Conservation (phyloP, 129 eudicot species). For the Erigeron canadensis region DNA sequence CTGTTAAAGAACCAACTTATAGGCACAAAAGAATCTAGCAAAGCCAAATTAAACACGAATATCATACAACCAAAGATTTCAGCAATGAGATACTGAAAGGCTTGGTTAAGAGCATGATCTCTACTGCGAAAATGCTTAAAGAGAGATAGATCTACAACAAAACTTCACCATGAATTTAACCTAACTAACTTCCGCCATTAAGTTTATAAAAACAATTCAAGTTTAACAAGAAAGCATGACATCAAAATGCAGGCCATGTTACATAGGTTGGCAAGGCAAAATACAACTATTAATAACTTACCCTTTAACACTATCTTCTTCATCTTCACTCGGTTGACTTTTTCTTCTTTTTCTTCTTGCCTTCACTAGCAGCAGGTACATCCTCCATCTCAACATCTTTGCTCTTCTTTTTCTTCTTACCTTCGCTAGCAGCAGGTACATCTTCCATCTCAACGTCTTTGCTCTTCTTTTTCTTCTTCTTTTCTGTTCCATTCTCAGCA, state of each 20-base stretch:
- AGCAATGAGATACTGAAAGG: not conserved
- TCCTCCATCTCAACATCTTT: conserved; percentile 50
- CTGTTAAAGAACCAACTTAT: not conserved
- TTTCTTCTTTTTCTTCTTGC: conserved; percentile 74
- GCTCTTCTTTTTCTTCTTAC: conserved; percentile 75
- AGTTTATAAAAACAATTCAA: conserved; percentile 17
- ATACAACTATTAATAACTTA: conserved; percentile 9
- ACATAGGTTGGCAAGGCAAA: conserved; percentile 18
- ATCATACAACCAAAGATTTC: not conserved
- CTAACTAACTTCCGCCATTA: conserved; percentile 25
- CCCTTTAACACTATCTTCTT: conserved; percentile 14
- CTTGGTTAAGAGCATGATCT: not conserved
- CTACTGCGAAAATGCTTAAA: conserved; percentile 3
- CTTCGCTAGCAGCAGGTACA: conserved; percentile 46
- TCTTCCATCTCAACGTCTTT: conserved; percentile 50
- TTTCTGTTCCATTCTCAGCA: conserved; percentile 55
- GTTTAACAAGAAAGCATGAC: conserved; percentile 14
- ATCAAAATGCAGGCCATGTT: conserved; percentile 24
- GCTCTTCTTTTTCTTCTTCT: conserved; percentile 69
- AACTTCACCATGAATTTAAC: conserved; percentile 9
- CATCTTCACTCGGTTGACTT: conserved; percentile 33
- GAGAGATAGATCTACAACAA: conserved; percentile 14
- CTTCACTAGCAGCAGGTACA: conserved; percentile 46
- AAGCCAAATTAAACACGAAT: not conserved
- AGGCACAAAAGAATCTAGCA: not conserved